Percentiles rank a stretch among this genome's conserved stretches.
Evolutionary conservation across 371 early-diverging fungal genomes (phyloP).

Genomic region (Amoeboaphelidium protococcarum): DNA sequence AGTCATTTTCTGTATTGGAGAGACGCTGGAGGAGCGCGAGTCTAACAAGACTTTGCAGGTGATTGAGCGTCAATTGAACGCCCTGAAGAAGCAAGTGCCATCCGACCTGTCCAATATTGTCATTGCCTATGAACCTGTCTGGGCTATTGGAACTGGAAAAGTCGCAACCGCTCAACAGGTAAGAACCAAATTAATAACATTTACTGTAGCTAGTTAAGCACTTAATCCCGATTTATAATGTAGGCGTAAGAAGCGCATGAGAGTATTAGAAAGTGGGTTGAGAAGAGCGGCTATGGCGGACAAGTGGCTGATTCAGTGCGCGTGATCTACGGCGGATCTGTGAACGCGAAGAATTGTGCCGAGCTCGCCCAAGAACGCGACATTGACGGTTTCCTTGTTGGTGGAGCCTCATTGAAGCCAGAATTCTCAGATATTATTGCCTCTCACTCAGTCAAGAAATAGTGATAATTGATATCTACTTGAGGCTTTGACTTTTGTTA

Average conservation of each 20-base stretch:
- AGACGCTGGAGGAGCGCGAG: slow-evolving; percentile 81
- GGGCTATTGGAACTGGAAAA: slow-evolving; percentile 98
- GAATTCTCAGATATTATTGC: no score
- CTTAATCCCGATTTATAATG: background rate
- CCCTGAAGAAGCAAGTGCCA: slow-evolving; percentile 23
- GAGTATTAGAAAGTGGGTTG: slow-evolving; percentile 65
- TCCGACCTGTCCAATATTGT: slow-evolving; percentile 72
- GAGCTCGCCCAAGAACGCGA: slow-evolving; percentile 33
- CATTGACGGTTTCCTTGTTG: slow-evolving; percentile 98
- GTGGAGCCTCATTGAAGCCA: slow-evolving; percentile 81
- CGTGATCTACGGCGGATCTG: slow-evolving; percentile 95
- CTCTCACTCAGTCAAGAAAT: background rate
- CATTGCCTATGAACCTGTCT: slow-evolving; percentile 99
- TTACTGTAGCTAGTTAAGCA: background rate
- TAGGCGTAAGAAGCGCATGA: slow-evolving; percentile 86
- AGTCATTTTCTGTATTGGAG: slow-evolving; percentile 94
- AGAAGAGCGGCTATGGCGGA: slow-evolving; percentile 42
- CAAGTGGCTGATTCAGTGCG: slow-evolving; percentile 60
- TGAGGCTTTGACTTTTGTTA: background rate
- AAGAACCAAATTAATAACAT: slow-evolving; percentile 6
- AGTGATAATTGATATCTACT: background rate
- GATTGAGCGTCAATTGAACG: slow-evolving; percentile 65
- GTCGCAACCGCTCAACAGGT: slow-evolving; percentile 80
- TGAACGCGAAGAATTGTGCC: slow-evolving; percentile 60
- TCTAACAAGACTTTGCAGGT: slow-evolving; percentile 56